Percentiles rank a stretch among this genome's conserved stretches.
Evolutionary conservation across 139 green algal species (phyloP).

Genomic region (Chlamydomonas urium): DNA sequence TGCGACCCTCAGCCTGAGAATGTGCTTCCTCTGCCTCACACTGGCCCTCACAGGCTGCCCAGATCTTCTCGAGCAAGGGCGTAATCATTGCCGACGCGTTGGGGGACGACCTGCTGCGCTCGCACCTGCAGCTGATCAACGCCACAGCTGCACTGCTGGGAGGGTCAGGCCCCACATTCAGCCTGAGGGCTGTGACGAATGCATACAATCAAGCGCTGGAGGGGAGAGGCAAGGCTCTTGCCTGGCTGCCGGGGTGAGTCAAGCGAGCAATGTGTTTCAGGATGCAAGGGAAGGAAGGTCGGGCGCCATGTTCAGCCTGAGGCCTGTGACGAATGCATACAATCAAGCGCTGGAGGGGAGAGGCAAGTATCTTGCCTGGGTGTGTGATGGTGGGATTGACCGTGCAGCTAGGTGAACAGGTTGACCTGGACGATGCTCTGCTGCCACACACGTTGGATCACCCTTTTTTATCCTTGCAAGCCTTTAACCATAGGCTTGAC

Average conservation of each 20-base stretch:
- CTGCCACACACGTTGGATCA: background rate
- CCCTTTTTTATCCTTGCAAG: background rate
- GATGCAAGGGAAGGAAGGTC: background rate
- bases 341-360: background rate
- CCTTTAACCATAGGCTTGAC: background rate
- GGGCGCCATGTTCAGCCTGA: background rate
- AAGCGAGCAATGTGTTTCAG: background rate
- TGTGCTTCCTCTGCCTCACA: background rate
- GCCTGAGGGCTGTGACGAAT: background rate
- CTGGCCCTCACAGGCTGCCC: background rate
- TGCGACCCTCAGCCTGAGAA: background rate
- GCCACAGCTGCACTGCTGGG: background rate
- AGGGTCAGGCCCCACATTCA: background rate
- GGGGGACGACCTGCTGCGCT: background rate
- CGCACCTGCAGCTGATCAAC: conserved; percentile 2
- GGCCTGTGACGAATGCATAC: background rate
- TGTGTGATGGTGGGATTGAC: background rate
- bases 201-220: background rate
- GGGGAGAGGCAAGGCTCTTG: background rate
- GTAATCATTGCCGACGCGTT: background rate
- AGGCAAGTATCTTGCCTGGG: background rate
- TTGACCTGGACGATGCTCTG: no score
- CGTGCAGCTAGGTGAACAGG: background rate
- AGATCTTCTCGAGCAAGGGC: conserved; percentile 1
- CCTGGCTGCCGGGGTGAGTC: background rate